A percentile compares a stretch with the other conserved stretches of the same genome.
phyloP scores from a whole-genome alignment of 768 basidiomycete genomes.

The Pleurotus giganteus region DNA sequence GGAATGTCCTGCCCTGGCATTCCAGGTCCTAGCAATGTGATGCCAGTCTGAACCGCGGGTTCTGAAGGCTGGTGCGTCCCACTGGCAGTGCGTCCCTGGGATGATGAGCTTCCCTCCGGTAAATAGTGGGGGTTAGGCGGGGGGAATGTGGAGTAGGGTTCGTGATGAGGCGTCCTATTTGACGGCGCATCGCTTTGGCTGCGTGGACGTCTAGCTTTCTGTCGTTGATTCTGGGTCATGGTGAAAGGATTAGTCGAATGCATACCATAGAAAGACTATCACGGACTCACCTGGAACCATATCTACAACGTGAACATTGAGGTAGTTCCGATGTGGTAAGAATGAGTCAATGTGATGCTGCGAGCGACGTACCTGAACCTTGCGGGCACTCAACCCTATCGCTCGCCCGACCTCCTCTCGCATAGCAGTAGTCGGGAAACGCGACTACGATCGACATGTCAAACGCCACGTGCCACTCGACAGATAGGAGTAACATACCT shows the following conservation, averaged over 20 bases:
- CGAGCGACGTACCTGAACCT: slow-evolving; percentile 72
- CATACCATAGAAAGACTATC: slow-evolving; percentile 16
- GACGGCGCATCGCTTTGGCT: slow-evolving; percentile 53
- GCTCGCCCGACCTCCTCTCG: slow-evolving; percentile 84
- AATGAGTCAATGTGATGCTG: slow-evolving; percentile 1
- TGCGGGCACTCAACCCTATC: slow-evolving; percentile 86
- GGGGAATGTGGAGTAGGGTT: slow-evolving; percentile 33
- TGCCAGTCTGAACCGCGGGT: slow-evolving; percentile 29
- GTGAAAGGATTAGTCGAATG: slow-evolving; percentile 11
- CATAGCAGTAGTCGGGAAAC: slow-evolving; percentile 85
- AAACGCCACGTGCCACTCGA: slow-evolving; percentile 3
- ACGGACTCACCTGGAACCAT: slow-evolving; percentile 76
- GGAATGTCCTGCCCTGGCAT: slow-evolving; percentile 39
- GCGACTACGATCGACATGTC: slow-evolving; percentile 51
- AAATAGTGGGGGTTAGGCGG: slow-evolving; percentile 23
- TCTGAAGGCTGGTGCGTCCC: slow-evolving; percentile 26
- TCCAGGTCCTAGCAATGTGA: slow-evolving; percentile 50
- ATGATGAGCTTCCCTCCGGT: slow-evolving; percentile 8
- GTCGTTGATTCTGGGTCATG: slow-evolving; percentile 71
- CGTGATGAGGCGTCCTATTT: slow-evolving; percentile 59
- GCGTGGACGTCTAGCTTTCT: slow-evolving; percentile 79
- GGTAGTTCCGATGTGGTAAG: slow-evolving; percentile 17
- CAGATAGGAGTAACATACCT: slow-evolving; percentile 47
- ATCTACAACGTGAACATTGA: slow-evolving; percentile 47
- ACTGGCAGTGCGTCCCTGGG: slow-evolving; percentile 13